A percentile compares a stretch with the other conserved stretches of the same genome.
These are phyloP conservation scores for Ambispora gerdemannii DNA, from an alignment of 192 early-diverging fungal genomes.

Conservation along the genomic window DNA sequence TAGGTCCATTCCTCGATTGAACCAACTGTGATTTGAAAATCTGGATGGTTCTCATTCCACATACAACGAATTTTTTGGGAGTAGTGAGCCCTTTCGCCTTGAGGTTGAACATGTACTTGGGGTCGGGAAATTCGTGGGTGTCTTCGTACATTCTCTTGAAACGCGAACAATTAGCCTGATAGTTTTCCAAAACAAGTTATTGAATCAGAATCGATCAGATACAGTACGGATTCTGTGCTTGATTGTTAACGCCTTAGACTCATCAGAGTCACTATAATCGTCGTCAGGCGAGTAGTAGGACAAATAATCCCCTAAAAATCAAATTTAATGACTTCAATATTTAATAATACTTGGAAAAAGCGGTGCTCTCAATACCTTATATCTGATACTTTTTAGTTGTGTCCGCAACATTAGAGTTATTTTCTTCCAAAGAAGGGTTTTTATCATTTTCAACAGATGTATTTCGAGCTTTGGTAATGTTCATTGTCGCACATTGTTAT, in stretches of 20 bases:
- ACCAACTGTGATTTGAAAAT: too few species aligned
- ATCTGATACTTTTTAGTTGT: slow-evolving; percentile 16
- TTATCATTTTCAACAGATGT: too few species aligned
- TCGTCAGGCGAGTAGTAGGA: slow-evolving; percentile 15
- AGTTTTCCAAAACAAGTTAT: background rate
- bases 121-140: slow-evolving; percentile 9
- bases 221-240: background rate
- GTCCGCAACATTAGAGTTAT: too few species aligned
- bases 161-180: slow-evolving; percentile 12
- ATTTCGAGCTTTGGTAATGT: too few species aligned
- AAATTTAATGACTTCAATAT: slow-evolving; percentile 15
- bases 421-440: too few species aligned
- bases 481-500: too few species aligned
- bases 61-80: slow-evolving; percentile 26
- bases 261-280: slow-evolving; percentile 25
- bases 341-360: slow-evolving; percentile 27
- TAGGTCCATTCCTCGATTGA: slow-evolving; percentile 24
- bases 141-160: slow-evolving; percentile 6
- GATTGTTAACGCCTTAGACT: slow-evolving; percentile 4
- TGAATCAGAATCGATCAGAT: slow-evolving; percentile 20
- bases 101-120: slow-evolving; percentile 20
- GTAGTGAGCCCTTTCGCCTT: too few species aligned
- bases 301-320: slow-evolving; percentile 17
- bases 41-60: slow-evolving; percentile 22
- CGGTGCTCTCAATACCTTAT: background rate